phyloP scores from a whole-genome alignment of 2,329 filamentous ascomycete species.

The Phoma herbarum region DNA sequence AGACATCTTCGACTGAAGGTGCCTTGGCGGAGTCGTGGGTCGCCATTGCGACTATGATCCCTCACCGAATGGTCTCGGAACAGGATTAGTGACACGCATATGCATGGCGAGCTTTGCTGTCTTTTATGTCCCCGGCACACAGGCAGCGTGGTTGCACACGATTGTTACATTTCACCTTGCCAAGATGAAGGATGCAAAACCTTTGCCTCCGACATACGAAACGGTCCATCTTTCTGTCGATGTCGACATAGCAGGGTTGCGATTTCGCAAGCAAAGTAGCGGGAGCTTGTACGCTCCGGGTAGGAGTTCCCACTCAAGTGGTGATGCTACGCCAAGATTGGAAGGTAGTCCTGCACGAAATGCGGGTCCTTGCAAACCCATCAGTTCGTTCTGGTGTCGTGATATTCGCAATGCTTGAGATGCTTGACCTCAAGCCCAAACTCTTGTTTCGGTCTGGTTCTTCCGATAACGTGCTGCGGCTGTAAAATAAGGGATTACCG shows the following conservation, averaged over 20 bases:
- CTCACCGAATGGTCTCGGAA: neutral
- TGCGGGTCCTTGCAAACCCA: conserved; percentile 12
- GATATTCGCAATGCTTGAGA: conserved; percentile 9
- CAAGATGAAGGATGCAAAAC: conserved; percentile 7
- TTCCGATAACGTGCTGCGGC: conserved; percentile 2
- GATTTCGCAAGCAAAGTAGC: conserved; percentile 20
- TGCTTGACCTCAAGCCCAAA: conserved; percentile 1
- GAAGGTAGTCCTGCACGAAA: conserved; percentile 18
- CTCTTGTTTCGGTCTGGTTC: neutral
- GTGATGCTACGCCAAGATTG: conserved; percentile 7
- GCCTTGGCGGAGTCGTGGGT: conserved; percentile 18
- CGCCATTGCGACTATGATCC: conserved; percentile 14
- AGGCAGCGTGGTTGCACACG: conserved; percentile 3
- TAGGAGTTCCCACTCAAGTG: conserved; percentile 11
- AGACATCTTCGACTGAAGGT: conserved; percentile 23
- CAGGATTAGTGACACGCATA: neutral
- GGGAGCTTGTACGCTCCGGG: conserved; percentile 15
- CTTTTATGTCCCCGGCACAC: conserved; percentile 3
- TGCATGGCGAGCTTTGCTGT: neutral
- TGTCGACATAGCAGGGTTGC: conserved; percentile 28
- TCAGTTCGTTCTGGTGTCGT: conserved; percentile 14
- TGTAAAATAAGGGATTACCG: neutral
- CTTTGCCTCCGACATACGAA: conserved; percentile 12
- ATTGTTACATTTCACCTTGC: conserved; percentile 20
- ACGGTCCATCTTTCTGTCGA: conserved; percentile 12